A percentile compares a stretch with the other conserved stretches of the same genome.
Conservation (phyloP, 257 asterid species). For the Eucommia ulmoides region DNA sequence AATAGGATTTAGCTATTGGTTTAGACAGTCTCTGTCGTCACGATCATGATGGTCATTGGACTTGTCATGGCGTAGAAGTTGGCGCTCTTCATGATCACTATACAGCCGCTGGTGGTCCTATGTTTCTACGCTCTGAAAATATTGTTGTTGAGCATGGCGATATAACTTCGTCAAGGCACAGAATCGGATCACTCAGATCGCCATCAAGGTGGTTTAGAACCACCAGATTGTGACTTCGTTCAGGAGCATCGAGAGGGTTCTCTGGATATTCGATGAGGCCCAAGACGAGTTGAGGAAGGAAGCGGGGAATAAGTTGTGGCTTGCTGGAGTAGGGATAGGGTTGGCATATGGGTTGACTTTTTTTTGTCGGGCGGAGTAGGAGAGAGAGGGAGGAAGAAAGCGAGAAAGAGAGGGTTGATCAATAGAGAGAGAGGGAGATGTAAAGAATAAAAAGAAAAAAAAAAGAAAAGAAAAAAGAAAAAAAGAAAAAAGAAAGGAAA, state of each 20-base stretch:
- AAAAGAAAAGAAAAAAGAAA: too few relatives aligned
- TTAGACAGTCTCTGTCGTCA: neutral
- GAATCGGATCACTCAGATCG: conserved; percentile 57
- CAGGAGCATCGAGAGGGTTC: conserved; percentile 51
- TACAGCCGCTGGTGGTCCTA: neutral
- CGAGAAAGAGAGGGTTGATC: too few relatives aligned
- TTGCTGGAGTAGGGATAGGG: conserved; percentile 81
- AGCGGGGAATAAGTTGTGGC: conserved; percentile 61
- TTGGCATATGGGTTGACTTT: conserved; percentile 87
- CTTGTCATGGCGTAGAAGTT: neutral
- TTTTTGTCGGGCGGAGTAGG: conserved; percentile 91
- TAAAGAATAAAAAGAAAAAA: too few relatives aligned
- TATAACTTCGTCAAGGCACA: conserved; percentile 65
- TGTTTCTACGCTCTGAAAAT: neutral
- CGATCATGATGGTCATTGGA: neutral
- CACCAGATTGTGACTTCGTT: conserved; percentile 63
- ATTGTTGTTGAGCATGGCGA: neutral
- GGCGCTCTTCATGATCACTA: neutral
- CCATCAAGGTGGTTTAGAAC: conserved; percentile 65
- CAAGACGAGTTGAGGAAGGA: conserved; percentile 74
- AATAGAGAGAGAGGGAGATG: too few relatives aligned
- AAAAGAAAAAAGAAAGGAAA: too few relatives aligned
- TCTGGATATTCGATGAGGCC: conserved; percentile 51
- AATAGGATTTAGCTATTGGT: neutral
- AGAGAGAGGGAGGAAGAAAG: too few relatives aligned